Evolutionary conservation across 805 yeast genomes (phyloP).

Genomic region (Priceomyces carsonii): DNA sequence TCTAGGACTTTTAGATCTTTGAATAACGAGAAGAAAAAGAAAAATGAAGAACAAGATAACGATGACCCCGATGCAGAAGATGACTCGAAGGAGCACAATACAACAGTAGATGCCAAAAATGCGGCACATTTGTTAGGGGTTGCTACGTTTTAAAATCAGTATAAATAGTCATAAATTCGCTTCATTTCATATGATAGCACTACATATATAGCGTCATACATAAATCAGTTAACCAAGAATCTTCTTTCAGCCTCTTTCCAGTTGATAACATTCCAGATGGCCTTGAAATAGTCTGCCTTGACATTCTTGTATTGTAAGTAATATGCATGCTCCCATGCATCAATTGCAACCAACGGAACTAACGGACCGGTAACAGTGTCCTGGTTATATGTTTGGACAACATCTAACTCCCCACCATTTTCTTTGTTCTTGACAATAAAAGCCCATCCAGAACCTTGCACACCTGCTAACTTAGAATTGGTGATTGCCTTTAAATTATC

Average conservation of each 20-base stretch:
- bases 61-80: constrained; percentile 18
- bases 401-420: constrained; percentile 43
- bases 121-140: constrained; percentile 84
- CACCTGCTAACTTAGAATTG: constrained; percentile 45
- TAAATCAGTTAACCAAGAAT: constrained; percentile 15
- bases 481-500: constrained; percentile 43
- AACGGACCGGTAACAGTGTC: constrained; percentile 47
- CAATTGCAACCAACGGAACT: constrained; percentile 50
- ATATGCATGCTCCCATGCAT: constrained; percentile 58
- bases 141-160: constrained; percentile 58
- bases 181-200: not conserved
- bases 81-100: constrained; percentile 24
- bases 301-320: constrained; percentile 54
- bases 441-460: constrained; percentile 58
- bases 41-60: constrained; percentile 15
- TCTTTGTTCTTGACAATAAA: constrained; percentile 48
- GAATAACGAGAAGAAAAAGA: constrained; percentile 25
- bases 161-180: too few relatives aligned
- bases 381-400: constrained; percentile 48
- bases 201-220: not conserved
- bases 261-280: constrained; percentile 51
- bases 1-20: constrained; percentile 41
- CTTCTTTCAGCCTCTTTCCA: constrained; percentile 53
- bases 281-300: constrained; percentile 50
- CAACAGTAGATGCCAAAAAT: constrained; percentile 66